Evolutionary conservation across 768 basidiomycete species (phyloP).

Genomic region (Tulasnella sp.): DNA sequence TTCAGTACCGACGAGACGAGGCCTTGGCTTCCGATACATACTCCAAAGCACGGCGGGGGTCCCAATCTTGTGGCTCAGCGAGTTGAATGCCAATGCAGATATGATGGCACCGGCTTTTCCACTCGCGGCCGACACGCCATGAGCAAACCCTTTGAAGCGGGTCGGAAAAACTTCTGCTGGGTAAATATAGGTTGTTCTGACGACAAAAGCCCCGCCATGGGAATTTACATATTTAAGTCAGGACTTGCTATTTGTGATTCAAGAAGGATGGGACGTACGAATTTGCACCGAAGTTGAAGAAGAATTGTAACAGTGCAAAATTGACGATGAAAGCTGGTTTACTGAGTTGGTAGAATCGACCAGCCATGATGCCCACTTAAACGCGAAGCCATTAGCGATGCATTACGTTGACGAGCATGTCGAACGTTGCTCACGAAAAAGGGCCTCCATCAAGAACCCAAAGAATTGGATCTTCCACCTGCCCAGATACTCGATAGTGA

Average conservation of each 20-base stretch:
- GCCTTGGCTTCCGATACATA: too few relatives aligned
- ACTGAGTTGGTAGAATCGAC: slow-evolving; percentile 53
- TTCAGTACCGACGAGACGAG: too few relatives aligned
- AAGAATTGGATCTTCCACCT: slow-evolving; percentile 72
- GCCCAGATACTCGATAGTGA: slow-evolving; percentile 68
- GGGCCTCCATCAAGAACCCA: slow-evolving; percentile 65
- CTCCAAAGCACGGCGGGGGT: slow-evolving; percentile 68
- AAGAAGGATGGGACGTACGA: slow-evolving; percentile 43
- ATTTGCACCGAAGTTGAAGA: slow-evolving; percentile 81
- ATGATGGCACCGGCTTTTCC: slow-evolving; percentile 78
- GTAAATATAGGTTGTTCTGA: slow-evolving; percentile 52
- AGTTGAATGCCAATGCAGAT: slow-evolving; percentile 68
- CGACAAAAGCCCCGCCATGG: too few relatives aligned
- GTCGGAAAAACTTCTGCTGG: slow-evolving; percentile 81
- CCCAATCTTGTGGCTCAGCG: slow-evolving; percentile 56
- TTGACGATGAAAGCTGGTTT: slow-evolving; percentile 62
- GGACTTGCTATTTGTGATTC: too few relatives aligned
- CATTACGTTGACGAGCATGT: not conserved
- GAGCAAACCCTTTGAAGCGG: slow-evolving; percentile 64
- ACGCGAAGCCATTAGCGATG: not conserved
- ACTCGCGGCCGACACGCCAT: slow-evolving; percentile 67
- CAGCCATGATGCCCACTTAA: slow-evolving; percentile 64
- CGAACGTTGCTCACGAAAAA: slow-evolving; percentile 52
- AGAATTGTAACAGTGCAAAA: slow-evolving; percentile 69
- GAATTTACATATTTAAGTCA: too few relatives aligned